Conservation (phyloP, 352 stramenopile genomes). For the Aphanomyces astaci region DNA sequence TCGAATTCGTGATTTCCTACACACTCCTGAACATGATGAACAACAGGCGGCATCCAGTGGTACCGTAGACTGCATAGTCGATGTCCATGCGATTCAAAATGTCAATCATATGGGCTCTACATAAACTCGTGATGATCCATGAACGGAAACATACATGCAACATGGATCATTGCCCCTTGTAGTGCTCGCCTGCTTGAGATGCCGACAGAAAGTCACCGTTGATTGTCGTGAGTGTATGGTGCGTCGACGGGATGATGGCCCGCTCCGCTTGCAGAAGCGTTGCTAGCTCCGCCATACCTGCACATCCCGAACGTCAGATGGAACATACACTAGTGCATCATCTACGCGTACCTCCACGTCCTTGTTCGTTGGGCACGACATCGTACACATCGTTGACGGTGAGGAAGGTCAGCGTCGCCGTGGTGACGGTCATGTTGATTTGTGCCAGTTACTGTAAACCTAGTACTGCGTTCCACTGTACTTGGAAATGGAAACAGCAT, state of each 20-base stretch:
- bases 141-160: constrained; percentile 13
- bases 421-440: neutral
- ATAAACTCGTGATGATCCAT: neutral
- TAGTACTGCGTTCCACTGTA: too few species aligned
- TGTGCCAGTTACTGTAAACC: neutral
- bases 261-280: constrained; percentile 49
- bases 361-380: constrained; percentile 53
- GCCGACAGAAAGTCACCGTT: constrained; percentile 74
- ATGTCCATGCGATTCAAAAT: constrained; percentile 65
- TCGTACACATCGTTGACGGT: constrained; percentile 74
- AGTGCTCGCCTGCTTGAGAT: constrained; percentile 48
- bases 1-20: constrained; percentile 79
- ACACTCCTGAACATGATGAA: neutral
- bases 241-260: constrained; percentile 33
- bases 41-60: neutral
- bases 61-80: constrained; percentile 47
- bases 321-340: too few species aligned
- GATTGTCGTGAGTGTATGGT: constrained; percentile 57
- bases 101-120: constrained; percentile 67
- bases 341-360: constrained; percentile 32
- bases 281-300: constrained; percentile 51
- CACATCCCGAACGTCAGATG: neutral
- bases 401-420: constrained; percentile 37
- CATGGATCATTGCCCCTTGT: constrained; percentile 66
- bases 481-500: too few species aligned